Evolutionary conservation across 2,329 filamentous ascomycete species (phyloP).

Genomic region (Tolypocladium tropicale): DNA sequence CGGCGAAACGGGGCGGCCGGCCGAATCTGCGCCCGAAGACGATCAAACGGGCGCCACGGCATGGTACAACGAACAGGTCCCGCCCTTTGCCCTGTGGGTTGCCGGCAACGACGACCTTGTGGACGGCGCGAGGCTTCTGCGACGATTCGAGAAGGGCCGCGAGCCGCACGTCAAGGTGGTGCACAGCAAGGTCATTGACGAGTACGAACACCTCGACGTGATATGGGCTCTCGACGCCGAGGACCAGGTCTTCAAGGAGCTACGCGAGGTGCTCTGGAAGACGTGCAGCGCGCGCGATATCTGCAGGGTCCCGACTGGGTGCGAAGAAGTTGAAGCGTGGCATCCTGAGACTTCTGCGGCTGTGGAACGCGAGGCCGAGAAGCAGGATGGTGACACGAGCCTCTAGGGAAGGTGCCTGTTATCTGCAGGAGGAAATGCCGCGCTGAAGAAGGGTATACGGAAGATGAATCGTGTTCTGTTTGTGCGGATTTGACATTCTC

Average conservation of each 20-base stretch:
- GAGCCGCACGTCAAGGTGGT: constrained; percentile 77
- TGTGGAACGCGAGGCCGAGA: not conserved
- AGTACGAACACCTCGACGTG: constrained; percentile 89
- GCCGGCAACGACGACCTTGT: constrained; percentile 76
- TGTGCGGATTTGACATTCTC: not conserved
- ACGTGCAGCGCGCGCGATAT: constrained; percentile 46
- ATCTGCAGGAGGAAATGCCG: not conserved
- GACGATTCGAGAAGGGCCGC: constrained; percentile 62
- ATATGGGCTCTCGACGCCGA: constrained; percentile 89
- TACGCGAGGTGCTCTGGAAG: constrained; percentile 76
- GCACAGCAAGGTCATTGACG: constrained; percentile 71
- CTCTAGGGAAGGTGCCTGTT: not conserved
- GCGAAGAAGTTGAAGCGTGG: constrained; percentile 28
- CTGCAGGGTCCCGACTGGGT: constrained; percentile 57
- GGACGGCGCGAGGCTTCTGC: constrained; percentile 65
- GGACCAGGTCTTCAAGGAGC: constrained; percentile 70
- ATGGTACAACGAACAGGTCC: constrained; percentile 74
- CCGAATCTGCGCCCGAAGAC: not conserved
- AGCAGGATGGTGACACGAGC: not conserved
- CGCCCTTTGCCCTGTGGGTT: constrained; percentile 83
- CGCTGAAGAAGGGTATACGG: not conserved
- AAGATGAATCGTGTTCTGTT: not conserved
- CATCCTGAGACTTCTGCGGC: not conserved
- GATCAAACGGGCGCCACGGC: constrained; percentile 37
- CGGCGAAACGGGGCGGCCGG: not conserved